phyloP scores from a whole-genome alignment of 306 rosid species.

The Medicago lupulina region DNA sequence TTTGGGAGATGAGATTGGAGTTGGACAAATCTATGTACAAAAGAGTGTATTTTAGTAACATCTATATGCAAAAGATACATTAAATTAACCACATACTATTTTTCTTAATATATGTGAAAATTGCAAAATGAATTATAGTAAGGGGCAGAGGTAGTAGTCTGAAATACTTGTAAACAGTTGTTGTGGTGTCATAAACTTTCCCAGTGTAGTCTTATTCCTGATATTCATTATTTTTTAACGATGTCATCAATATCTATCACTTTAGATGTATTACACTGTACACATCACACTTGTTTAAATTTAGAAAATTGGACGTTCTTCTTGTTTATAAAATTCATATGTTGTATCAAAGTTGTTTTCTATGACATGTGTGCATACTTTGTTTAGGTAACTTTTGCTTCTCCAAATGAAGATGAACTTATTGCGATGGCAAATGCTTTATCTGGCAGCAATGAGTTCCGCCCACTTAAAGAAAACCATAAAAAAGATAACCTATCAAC shows the following conservation, averaged over 20 bases:
- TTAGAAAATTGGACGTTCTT: conserved; percentile 3
- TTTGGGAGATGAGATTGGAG: too few relatives aligned
- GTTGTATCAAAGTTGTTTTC: conserved; percentile 18
- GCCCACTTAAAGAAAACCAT: conserved; percentile 51
- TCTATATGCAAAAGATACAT: background rate
- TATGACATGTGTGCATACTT: conserved; percentile 27
- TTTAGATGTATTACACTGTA: conserved; percentile 15
- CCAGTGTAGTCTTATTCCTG: background rate
- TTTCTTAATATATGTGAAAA: background rate
- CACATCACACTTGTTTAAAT: conserved; percentile 25
- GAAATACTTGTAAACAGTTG: conserved; percentile 16
- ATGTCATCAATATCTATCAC: background rate
- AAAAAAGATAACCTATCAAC: conserved; percentile 45
- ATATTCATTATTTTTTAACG: conserved; percentile 18
- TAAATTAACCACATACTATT: background rate
- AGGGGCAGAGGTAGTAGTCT: conserved; percentile 6
- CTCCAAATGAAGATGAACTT: conserved; percentile 92
- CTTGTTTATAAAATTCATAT: conserved; percentile 18
- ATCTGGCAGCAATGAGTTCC: conserved; percentile 56
- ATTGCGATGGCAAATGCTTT: conserved; percentile 82
- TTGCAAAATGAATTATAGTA: background rate
- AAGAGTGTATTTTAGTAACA: too few relatives aligned
- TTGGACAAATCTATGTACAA: background rate
- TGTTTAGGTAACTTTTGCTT: conserved; percentile 67
- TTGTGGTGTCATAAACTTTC: background rate